Percentiles rank a stretch among this genome's conserved stretches.
Evolutionary conservation across 441 rosid genomes (phyloP).

Genomic region (Euphorbia schlechtendalii): DNA sequence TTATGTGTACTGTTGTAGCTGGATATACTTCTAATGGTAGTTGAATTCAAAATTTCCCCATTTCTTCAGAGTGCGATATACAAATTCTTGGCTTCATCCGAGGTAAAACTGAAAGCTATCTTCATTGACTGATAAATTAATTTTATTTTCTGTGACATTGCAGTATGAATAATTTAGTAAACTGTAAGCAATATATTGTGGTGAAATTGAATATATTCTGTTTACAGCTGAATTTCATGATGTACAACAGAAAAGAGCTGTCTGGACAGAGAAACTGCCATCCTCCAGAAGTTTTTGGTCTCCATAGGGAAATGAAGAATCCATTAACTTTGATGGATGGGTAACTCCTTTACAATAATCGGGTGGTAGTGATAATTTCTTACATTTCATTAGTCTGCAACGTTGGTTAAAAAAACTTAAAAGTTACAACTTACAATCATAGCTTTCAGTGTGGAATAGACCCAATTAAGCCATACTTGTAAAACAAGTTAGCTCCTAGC

Average conservation of each 20-base stretch:
- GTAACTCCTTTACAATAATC: conserved; percentile 19
- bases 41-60: conserved; percentile 1
- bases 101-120: too few species aligned
- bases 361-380: neutral
- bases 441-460: neutral
- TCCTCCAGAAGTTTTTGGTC: conserved; percentile 52
- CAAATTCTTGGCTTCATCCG: conserved; percentile 58
- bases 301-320: conserved; percentile 25
- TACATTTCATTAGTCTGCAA: neutral
- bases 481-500: too few species aligned
- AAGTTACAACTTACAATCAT: neutral
- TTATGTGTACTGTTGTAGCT: neutral
- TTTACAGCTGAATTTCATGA: conserved; percentile 53
- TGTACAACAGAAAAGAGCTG: conserved; percentile 46
- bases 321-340: conserved; percentile 30
- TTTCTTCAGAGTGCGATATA: conserved; percentile 65
- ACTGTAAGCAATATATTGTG: neutral
- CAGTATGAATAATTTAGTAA: neutral
- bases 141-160: conserved; percentile 4
- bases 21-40: conserved; percentile 8
- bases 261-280: conserved; percentile 66
- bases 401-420: neutral
- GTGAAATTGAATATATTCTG: conserved; percentile 11
- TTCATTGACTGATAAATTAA: neutral
- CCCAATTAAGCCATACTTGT: neutral